Conservation (phyloP, 768 basidiomycete genomes). For the Myochromella boudieri region DNA sequence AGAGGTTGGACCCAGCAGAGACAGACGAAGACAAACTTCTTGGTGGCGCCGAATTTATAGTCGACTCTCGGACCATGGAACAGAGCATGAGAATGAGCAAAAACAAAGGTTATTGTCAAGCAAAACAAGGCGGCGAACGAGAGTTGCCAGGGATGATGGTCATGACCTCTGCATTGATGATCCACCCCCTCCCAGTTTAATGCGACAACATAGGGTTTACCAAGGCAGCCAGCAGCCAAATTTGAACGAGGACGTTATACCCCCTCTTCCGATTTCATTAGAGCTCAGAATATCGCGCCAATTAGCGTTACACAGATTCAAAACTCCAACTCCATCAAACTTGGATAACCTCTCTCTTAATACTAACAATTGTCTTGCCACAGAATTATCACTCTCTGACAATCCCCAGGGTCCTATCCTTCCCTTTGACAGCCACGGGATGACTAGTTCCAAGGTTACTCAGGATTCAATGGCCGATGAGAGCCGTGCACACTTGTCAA, state of each 20-base stretch:
- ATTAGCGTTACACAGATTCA: background rate
- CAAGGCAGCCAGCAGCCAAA: slow-evolving; percentile 4
- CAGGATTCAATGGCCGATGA: slow-evolving; percentile 2
- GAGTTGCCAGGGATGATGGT: slow-evolving; percentile 7
- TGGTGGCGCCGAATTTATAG: slow-evolving; percentile 61
- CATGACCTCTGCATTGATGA: slow-evolving; percentile 29
- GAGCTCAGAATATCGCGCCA: slow-evolving; percentile 11
- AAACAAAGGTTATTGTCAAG: slow-evolving; percentile 7
- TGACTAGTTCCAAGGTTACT: background rate
- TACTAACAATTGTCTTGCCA: background rate
- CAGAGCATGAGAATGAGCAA: slow-evolving; percentile 25
- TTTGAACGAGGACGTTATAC: slow-evolving; percentile 8
- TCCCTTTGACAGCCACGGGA: slow-evolving; percentile 12
- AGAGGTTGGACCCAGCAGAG: slow-evolving; percentile 15
- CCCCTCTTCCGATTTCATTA: slow-evolving; percentile 17
- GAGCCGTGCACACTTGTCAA: background rate
- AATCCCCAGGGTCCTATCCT: slow-evolving; percentile 27
- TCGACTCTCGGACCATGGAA: slow-evolving; percentile 45
- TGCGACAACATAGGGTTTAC: slow-evolving; percentile 19
- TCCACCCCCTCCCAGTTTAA: slow-evolving; percentile 35
- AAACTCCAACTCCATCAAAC: background rate
- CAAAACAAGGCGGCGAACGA: slow-evolving; percentile 12
- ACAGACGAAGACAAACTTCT: slow-evolving; percentile 35
- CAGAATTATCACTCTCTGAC: slow-evolving; percentile 15
- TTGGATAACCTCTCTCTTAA: background rate